These are phyloP conservation scores for Stephania cephalantha DNA, from an alignment of 164 flowering plant species.

Conservation along the genomic window DNA sequence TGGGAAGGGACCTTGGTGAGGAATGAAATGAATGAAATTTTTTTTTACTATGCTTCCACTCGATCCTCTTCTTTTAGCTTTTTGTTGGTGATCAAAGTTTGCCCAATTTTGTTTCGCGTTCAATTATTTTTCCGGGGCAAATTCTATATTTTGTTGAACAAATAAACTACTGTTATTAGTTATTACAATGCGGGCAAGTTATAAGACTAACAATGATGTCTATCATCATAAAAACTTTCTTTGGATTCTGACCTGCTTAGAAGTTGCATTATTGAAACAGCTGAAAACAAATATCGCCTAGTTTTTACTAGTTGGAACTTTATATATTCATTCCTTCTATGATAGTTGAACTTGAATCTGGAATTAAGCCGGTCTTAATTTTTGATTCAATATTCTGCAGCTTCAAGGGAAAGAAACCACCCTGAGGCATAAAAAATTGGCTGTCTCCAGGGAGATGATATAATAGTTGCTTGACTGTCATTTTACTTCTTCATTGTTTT, in stretches of 20 bases:
- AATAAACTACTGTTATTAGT: background rate
- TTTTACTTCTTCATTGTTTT: background rate
- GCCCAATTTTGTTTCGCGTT: background rate
- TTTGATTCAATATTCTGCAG: too few species aligned
- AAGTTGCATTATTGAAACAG: background rate
- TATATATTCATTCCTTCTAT: background rate
- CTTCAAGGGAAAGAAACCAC: too few species aligned
- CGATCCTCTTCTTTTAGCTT: background rate
- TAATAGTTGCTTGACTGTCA: background rate
- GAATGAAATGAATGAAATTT: background rate
- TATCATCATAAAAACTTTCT: background rate
- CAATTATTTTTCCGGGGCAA: background rate
- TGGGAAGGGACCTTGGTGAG: conserved; percentile 17
- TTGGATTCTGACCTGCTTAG: background rate
- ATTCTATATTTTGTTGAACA: background rate
- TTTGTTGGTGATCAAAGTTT: background rate
- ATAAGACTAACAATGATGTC: background rate
- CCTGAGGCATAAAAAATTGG: too few species aligned
- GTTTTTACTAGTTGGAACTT: background rate
- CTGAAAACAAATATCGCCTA: background rate
- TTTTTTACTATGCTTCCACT: background rate
- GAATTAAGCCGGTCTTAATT: too few species aligned
- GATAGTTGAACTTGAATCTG: background rate
- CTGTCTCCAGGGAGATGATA: background rate
- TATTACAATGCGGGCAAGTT: background rate